Conservation (phyloP, 2,329 filamentous ascomycete species). For the Metarhizium rileyi region DNA sequence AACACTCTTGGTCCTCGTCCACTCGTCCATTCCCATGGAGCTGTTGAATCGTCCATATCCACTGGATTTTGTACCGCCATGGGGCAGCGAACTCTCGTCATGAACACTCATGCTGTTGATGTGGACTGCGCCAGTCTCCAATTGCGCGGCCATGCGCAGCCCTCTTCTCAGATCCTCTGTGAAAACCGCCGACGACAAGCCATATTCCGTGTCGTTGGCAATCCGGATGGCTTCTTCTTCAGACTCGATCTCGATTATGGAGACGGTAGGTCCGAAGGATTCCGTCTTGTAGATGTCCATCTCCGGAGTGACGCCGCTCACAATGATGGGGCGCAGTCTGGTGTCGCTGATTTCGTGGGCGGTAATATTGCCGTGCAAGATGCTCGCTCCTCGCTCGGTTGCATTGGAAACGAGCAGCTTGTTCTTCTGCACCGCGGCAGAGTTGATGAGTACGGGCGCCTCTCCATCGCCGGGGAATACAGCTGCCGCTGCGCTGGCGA, state of each 20-base stretch:
- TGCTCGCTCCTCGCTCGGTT: conserved; percentile 51
- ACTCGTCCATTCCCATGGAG: conserved; percentile 47
- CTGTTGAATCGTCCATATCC: conserved; percentile 54
- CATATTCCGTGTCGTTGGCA: conserved; percentile 77
- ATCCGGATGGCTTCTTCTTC: conserved; percentile 64
- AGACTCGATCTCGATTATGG: conserved; percentile 52
- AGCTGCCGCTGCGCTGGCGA: conserved; percentile 28
- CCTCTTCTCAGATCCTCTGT: conserved; percentile 55
- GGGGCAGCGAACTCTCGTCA: conserved; percentile 52
- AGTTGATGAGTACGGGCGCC: conserved; percentile 59
- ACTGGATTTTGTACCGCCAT: conserved; percentile 56
- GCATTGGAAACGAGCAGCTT: conserved; percentile 59
- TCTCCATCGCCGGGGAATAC: conserved; percentile 49
- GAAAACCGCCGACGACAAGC: conserved; percentile 62
- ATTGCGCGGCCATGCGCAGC: conserved; percentile 47
- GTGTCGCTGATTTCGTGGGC: conserved; percentile 22
- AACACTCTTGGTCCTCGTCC: conserved; percentile 53
- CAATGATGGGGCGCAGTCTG: conserved; percentile 53
- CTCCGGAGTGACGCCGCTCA: conserved; percentile 47
- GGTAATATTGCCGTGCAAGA: conserved; percentile 30
- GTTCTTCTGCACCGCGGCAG: conserved; percentile 55
- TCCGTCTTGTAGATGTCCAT: conserved; percentile 73
- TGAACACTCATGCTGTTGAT: conserved; percentile 59
- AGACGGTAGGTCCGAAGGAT: conserved; percentile 68
- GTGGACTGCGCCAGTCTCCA: conserved; percentile 59